Base-by-base conservation (phyloP, 345 rosid genomes). In the Abelmoschus esculentus region DNA sequence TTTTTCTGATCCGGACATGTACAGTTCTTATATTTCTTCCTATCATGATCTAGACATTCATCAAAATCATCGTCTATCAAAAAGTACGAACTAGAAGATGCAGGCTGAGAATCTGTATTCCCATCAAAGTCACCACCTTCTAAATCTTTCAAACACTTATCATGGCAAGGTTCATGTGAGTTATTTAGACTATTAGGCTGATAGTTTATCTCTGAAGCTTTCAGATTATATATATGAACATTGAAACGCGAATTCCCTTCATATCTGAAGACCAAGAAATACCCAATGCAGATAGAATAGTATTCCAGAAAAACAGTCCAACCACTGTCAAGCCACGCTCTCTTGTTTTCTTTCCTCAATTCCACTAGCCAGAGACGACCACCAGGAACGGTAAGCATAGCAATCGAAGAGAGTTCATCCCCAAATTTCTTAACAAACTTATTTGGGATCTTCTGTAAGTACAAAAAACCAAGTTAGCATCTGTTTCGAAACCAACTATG, bases 201-300 rank as follows among this genome's bases (percentile, higher is more conserved):
- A 74, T 82, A 80, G 26, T 74, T 77, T 46, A 78, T 80, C 80
- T 80, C 86, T 3, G 80, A 76, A 66, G 65, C 63, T 36, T 80
- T 22, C 56, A 77, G 64, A 72, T 81, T 71, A 70, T 56, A 84
- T 32, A 81, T 42, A 49, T 71, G 57, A 9, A 79, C 80, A 36
- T 68, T 38, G 54, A 83, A 83, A 67, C 50, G 61, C 6, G 84
- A 81, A 49, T 70, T 61, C 57, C 81, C 81, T 70, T 67, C 80
- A 44, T 84, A 81, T 58, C 62, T 66, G 46, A 84, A 81, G 67
- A 79, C 53, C 77, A 84, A 31, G 65, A 81, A 67, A 73, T 75
- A 55, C 2, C 85, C 87, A 36, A 42, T 38, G 31, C 47, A 22
- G 49, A 83, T 69, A 40, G 84, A 75, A 63, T 69, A 74, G 70